These are phyloP conservation scores for Colletotrichum trifolii DNA, from an alignment of 2,329 filamentous ascomycete genomes.

Conservation along the genomic window DNA sequence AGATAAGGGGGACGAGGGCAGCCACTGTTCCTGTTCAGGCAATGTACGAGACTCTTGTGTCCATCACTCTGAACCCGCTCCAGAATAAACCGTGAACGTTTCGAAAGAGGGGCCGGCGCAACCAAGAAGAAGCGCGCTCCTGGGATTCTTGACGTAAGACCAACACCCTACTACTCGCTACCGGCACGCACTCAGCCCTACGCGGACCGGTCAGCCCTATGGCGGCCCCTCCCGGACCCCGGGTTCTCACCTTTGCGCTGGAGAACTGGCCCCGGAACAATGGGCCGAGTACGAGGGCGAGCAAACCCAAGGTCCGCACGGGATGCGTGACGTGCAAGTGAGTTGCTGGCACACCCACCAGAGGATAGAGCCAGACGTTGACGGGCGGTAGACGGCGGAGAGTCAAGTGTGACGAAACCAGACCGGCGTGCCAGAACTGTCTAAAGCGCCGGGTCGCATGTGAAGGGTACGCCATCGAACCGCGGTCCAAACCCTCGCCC, in stretches of 20 bases:
- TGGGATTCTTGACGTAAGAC: neutral
- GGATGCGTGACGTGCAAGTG: conserved; percentile 37
- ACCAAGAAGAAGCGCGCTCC: neutral
- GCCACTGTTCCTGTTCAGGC: conserved; percentile 4
- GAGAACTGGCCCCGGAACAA: conserved; percentile 27
- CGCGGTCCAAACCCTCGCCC: neutral
- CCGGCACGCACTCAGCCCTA: neutral
- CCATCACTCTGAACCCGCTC: neutral
- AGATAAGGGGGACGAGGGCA: conserved; percentile 5
- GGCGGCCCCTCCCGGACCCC: conserved; percentile 7
- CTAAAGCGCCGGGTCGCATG: conserved; percentile 17
- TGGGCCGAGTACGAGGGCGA: conserved; percentile 31
- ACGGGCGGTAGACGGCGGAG: conserved; percentile 18
- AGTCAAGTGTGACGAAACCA: conserved; percentile 30
- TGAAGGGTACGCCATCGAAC: conserved; percentile 26
- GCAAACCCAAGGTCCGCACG: conserved; percentile 37
- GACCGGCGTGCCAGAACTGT: conserved; percentile 30
- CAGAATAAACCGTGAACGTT: too few relatives aligned
- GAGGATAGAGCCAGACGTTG: neutral
- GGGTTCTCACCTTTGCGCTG: conserved; percentile 27
- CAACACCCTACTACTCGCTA: too few relatives aligned
- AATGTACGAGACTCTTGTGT: conserved; percentile 5
- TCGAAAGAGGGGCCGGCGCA: too few relatives aligned
- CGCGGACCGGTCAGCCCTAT: conserved; percentile 7
- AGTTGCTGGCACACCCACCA: neutral